Evolutionary conservation across 139 green algal genomes (phyloP).

Genomic region (Trebouxia sp.): DNA sequence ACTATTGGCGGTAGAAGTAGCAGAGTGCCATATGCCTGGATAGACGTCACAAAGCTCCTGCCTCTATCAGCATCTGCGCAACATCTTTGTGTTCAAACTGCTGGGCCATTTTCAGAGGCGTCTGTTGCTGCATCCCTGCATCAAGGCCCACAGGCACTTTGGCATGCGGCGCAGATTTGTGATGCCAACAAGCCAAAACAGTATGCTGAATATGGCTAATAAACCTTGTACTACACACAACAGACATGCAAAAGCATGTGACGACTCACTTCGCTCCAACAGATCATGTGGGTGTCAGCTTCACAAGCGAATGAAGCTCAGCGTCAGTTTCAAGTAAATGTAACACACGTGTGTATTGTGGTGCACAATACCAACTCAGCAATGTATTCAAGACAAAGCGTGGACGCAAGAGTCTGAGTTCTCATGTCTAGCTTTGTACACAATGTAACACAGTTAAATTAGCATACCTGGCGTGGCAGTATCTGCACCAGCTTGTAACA

Average conservation of each 20-base stretch:
- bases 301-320: too few relatives aligned
- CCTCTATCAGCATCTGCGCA: not conserved
- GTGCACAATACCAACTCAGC: too few relatives aligned
- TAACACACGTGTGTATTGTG: too few relatives aligned
- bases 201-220: not conserved
- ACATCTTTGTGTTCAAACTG: not conserved
- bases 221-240: too few relatives aligned
- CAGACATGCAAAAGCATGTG: too few relatives aligned
- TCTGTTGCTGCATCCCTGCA: conserved; percentile 1
- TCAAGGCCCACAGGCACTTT: too few relatives aligned
- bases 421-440: not conserved
- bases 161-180: not conserved
- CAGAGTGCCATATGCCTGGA: too few relatives aligned
- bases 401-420: not conserved
- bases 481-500: conserved; percentile 1
- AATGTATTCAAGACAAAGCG: not conserved
- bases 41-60: not conserved
- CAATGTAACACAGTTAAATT: not conserved
- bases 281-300: too few relatives aligned
- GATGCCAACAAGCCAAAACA: not conserved
- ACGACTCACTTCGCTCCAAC: too few relatives aligned
- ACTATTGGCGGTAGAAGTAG: too few relatives aligned
- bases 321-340: too few relatives aligned
- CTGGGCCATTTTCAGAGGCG: not conserved
- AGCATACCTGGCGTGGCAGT: not conserved